A percentile compares a stretch with the other conserved stretches of the same genome.
Evolutionary conservation across 129 eudicot genomes (phyloP).

Genomic region (Cynara cardunculus): DNA sequence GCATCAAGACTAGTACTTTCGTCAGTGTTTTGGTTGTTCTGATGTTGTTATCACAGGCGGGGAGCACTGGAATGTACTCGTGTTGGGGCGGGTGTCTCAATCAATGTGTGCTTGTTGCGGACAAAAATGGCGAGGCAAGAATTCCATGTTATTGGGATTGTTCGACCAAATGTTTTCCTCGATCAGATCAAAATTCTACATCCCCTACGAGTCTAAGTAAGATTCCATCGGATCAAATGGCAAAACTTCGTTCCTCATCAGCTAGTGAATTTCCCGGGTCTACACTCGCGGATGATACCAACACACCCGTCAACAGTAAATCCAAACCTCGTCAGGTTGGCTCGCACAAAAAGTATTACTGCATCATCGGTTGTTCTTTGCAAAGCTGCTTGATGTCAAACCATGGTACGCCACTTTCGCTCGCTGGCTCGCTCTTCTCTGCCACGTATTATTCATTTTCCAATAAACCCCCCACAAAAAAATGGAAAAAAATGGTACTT

Average conservation of each 20-base stretch:
- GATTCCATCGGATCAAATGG: neutral
- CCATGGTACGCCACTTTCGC: conserved; percentile 15
- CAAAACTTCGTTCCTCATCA: neutral
- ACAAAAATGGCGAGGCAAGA: conserved; percentile 8
- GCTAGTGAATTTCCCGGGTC: conserved; percentile 10
- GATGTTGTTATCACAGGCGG: conserved; percentile 10
- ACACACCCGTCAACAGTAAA: neutral
- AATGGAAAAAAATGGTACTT: too few species aligned
- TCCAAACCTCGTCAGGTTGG: neutral
- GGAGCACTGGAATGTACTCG: conserved; percentile 21
- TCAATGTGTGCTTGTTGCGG: conserved; percentile 29
- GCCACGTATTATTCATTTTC: neutral
- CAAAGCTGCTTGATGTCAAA: conserved; percentile 17
- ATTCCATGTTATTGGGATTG: conserved; percentile 39
- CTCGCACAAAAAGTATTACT: conserved; percentile 32
- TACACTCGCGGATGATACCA: neutral
- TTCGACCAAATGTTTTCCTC: conserved; percentile 31
- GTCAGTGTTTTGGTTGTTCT: conserved; percentile 20
- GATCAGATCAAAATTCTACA: neutral
- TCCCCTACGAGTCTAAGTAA: neutral
- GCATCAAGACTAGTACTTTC: conserved; percentile 6
- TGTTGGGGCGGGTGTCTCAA: conserved; percentile 68
- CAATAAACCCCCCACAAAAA: too few species aligned
- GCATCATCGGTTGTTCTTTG: conserved; percentile 51
- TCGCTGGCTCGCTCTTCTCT: neutral